Evolutionary conservation across 139 green algal species (phyloP).

Genomic region (Tetradesmus obliquus): DNA sequence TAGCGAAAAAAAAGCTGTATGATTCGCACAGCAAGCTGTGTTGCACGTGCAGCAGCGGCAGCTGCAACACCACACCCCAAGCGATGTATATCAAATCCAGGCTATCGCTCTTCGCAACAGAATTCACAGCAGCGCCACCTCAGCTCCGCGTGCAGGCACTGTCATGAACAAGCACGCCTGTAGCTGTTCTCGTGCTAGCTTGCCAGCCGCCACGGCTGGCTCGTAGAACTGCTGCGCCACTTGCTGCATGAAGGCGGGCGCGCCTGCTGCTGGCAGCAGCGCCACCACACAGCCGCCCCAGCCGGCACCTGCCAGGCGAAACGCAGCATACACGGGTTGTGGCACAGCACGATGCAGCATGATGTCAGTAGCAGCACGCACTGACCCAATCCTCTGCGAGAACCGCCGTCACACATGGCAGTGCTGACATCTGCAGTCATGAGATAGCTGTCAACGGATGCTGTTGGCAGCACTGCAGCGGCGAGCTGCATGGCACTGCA

Average conservation of each 20-base stretch:
- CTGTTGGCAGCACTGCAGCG: background rate
- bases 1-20: too few species aligned
- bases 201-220: background rate
- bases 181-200: background rate
- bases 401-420: too few species aligned
- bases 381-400: too few species aligned
- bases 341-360: background rate
- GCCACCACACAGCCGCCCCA: conserved; percentile 96
- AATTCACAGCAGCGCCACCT: background rate
- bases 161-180: conserved; percentile 15
- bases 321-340: background rate
- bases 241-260: conserved; percentile 65
- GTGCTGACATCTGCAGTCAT: too few species aligned
- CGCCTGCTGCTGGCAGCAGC: conserved; percentile 70
- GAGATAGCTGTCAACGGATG: background rate
- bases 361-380: too few species aligned
- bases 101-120: too few species aligned
- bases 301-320: conserved; percentile 73
- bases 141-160: background rate
- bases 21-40: too few species aligned
- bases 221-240: conserved; percentile 57
- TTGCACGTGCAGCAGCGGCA: too few species aligned
- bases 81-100: too few species aligned
- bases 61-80: too few species aligned
- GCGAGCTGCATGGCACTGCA: background rate